A percentile compares a stretch with the other conserved stretches of the same genome.
These are phyloP conservation scores for Heliocybe sulcata DNA, from an alignment of 1,284 basidiomycete species.

Conservation along the genomic window DNA sequence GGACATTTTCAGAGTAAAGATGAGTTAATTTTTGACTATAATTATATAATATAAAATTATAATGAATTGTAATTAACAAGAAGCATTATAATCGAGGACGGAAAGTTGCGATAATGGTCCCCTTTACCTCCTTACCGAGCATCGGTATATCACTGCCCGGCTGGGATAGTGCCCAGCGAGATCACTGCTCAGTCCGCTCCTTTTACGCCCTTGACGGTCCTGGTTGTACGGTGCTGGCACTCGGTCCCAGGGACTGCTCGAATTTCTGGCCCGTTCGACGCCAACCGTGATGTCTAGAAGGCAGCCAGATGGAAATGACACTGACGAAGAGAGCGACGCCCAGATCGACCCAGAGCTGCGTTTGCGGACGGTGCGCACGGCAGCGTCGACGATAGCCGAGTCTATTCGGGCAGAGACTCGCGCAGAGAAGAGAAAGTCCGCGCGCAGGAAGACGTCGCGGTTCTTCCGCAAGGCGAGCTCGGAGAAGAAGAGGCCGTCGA, in stretches of 20 bases:
- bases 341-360: constrained; percentile 81
- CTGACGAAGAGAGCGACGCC: constrained; percentile 51
- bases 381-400: constrained; percentile 83
- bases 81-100: too few relatives aligned
- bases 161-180: not conserved
- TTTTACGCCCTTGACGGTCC: not conserved
- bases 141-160: not conserved
- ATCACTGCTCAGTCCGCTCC: not conserved
- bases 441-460: constrained; percentile 43
- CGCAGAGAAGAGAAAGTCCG: constrained; percentile 56
- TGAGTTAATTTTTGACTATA: too few relatives aligned
- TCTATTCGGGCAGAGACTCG: constrained; percentile 73
- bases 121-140: too few relatives aligned
- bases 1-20: too few relatives aligned
- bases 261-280: not conserved
- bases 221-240: not conserved
- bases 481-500: constrained; percentile 40
- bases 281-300: not conserved
- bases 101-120: too few relatives aligned
- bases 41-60: too few relatives aligned
- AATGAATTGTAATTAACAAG: too few relatives aligned
- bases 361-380: constrained; percentile 83
- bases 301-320: constrained; percentile 29
- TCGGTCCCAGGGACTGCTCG: not conserved
- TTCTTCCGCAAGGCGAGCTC: constrained; percentile 46